A percentile compares a stretch with the other conserved stretches of the same genome.
Conservation (phyloP, 1,139 yeast genomes). For the Yamadazyma atlantica region DNA sequence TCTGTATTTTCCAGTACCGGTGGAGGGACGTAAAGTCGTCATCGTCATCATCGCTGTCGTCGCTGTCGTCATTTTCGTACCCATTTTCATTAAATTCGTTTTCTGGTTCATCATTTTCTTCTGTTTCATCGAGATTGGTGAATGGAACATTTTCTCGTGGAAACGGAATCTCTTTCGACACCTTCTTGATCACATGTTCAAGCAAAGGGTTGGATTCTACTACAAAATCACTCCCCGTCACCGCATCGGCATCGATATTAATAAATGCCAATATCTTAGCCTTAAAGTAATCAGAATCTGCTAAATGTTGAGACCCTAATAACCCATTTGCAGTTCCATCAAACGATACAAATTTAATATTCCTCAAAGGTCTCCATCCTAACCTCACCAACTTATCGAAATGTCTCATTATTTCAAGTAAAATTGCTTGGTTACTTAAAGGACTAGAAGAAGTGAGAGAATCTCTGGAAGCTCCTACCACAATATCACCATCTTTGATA, state of each 20-base stretch:
- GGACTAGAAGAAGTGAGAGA: conserved; percentile 39
- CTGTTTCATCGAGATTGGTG: conserved; percentile 14
- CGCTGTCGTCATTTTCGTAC: conserved; percentile 11
- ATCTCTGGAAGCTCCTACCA: conserved; percentile 46
- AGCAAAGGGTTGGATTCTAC: conserved; percentile 40
- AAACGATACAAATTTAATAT: conserved; percentile 44
- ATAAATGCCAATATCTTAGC: conserved; percentile 36
- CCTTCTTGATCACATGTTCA: conserved; percentile 30
- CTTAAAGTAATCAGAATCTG: conserved; percentile 25
- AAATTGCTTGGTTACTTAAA: conserved; percentile 40
- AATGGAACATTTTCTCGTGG: conserved; percentile 23
- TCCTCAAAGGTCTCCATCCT: conserved; percentile 49
- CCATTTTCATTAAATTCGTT: not conserved
- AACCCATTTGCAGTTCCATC: conserved; percentile 40
- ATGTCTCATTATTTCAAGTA: conserved; percentile 43
- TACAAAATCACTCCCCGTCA: conserved; percentile 38
- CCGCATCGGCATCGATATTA: conserved; percentile 41
- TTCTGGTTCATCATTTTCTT: conserved; percentile 21
- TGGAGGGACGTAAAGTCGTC: conserved; percentile 31
- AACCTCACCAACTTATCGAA: conserved; percentile 29
- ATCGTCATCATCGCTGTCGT: conserved; percentile 21
- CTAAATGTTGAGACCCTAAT: conserved; percentile 29
- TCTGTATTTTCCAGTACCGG: conserved; percentile 39
- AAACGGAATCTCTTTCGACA: conserved; percentile 36
- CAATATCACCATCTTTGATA: conserved; percentile 40